A percentile compares a stretch with the other conserved stretches of the same genome.
Conservation (phyloP, 2,329 filamentous ascomycete genomes). For the Microascus cirrosus region DNA sequence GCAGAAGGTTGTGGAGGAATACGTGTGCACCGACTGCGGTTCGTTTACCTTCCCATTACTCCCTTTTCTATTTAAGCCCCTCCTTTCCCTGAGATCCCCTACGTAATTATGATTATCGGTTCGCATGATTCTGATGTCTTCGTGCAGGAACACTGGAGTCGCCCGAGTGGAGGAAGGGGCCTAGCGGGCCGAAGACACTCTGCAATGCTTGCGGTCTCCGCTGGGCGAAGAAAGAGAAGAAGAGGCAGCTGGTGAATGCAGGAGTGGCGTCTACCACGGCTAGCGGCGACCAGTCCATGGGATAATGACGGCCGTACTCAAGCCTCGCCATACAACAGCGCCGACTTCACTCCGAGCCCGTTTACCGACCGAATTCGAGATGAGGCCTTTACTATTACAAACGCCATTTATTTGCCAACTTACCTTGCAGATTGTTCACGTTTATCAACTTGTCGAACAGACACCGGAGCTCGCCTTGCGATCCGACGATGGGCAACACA, state of each 20-base stretch:
- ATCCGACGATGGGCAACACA: no score
- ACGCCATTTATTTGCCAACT: no score
- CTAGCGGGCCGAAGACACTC: conserved; percentile 82
- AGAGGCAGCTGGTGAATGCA: conserved; percentile 18
- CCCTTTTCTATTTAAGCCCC: background rate
- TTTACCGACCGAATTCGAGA: no score
- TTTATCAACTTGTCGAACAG: background rate
- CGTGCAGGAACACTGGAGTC: conserved; percentile 66
- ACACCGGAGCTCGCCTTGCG: background rate
- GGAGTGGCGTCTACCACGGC: conserved; percentile 8
- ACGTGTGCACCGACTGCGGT: conserved; percentile 92
- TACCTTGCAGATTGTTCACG: background rate
- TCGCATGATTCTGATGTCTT: background rate
- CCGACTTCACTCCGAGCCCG: background rate
- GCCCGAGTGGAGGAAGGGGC: conserved; percentile 92
- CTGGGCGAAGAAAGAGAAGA: conserved; percentile 77
- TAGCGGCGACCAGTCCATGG: conserved; percentile 4
- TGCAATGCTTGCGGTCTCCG: conserved; percentile 86
- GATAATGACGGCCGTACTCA: background rate
- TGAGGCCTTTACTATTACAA: no score
- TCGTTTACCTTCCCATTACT: conserved; percentile 16
- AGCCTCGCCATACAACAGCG: background rate
- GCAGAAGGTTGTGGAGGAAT: conserved; percentile 73
- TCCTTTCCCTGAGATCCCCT: background rate
- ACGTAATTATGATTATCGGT: background rate